phyloP scores from a whole-genome alignment of 2,329 filamentous ascomycete species.

The Aureobasidium sp. region DNA sequence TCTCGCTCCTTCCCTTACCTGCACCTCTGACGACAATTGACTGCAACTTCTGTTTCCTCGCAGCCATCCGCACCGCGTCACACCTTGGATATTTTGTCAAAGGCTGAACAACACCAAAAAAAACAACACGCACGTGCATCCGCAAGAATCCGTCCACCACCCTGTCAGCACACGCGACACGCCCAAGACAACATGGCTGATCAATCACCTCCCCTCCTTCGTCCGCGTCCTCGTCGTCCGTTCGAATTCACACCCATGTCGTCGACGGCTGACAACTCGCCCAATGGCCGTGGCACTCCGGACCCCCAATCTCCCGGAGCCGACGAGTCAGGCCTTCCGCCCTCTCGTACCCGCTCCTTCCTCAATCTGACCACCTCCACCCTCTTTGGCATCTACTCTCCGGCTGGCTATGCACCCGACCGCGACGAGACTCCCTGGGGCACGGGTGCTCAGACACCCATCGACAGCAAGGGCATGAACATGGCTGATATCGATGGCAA shows the following conservation, averaged over 20 bases:
- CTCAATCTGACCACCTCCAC: slow-evolving; percentile 85
- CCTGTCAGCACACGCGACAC: neutral
- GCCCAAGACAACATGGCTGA: neutral
- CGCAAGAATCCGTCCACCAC: neutral
- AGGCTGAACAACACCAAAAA: neutral
- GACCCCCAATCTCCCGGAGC: slow-evolving; percentile 18
- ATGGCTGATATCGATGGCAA: slow-evolving; percentile 12
- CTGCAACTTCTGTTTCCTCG: neutral
- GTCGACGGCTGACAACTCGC: slow-evolving; percentile 28
- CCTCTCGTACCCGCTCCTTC: slow-evolving; percentile 62
- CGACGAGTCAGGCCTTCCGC: slow-evolving; percentile 34
- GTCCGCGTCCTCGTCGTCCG: slow-evolving; percentile 63
- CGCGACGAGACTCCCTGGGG: slow-evolving; percentile 65
- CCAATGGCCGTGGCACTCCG: slow-evolving; percentile 15
- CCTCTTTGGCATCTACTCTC: slow-evolving; percentile 82
- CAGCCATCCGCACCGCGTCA: neutral
- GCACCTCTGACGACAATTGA: neutral
- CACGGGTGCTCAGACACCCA: slow-evolving; percentile 64
- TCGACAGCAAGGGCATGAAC: slow-evolving; percentile 18
- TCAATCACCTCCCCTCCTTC: slow-evolving; percentile 24
- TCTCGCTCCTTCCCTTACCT: neutral
- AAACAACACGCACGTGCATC: neutral
- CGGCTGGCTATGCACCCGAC: slow-evolving; percentile 47
- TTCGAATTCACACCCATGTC: slow-evolving; percentile 53
- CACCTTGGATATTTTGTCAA: neutral